These are phyloP conservation scores for Globisporangium iwayamae DNA, from an alignment of 352 stramenopile genomes.

Conservation along the genomic window DNA sequence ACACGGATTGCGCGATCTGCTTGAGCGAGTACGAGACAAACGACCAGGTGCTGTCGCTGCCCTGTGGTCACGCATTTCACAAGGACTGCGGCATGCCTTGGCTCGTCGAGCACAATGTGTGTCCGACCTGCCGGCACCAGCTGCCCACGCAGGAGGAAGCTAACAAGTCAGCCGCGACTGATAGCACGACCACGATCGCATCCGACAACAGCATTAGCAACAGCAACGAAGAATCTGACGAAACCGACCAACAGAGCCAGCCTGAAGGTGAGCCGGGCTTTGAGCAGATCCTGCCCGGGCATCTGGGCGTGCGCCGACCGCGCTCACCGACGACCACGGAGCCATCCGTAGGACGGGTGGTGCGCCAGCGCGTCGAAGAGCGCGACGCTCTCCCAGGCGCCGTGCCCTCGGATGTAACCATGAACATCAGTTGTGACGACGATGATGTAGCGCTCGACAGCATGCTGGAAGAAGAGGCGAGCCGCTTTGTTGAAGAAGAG, in stretches of 20 bases:
- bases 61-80: slow-evolving; percentile 77
- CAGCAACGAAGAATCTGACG: not conserved
- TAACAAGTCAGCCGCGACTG: not conserved
- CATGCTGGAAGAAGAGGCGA: slow-evolving; percentile 65
- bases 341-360: slow-evolving; percentile 27
- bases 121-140: slow-evolving; percentile 66
- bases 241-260: slow-evolving; percentile 8
- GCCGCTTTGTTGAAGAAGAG: slow-evolving; percentile 54
- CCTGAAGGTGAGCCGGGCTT: slow-evolving; percentile 21
- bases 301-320: slow-evolving; percentile 35
- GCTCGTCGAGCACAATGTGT: slow-evolving; percentile 78
- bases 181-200: not conserved
- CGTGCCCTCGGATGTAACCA: slow-evolving; percentile 11
- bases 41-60: slow-evolving; percentile 60
- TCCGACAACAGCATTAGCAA: not conserved
- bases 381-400: slow-evolving; percentile 19
- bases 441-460: slow-evolving; percentile 40
- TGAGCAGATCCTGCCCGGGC: slow-evolving; percentile 19
- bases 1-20: slow-evolving; percentile 75
- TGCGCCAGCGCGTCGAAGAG: slow-evolving; percentile 54
- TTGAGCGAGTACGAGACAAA: slow-evolving; percentile 68
- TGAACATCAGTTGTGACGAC: not conserved
- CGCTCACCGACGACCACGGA: slow-evolving; percentile 22
- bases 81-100: slow-evolving; percentile 72
- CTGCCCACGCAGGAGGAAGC: slow-evolving; percentile 37